These are phyloP conservation scores for Hypoxylon rickii DNA, from an alignment of 495 filamentous ascomycete genomes.

Conservation along the genomic window DNA sequence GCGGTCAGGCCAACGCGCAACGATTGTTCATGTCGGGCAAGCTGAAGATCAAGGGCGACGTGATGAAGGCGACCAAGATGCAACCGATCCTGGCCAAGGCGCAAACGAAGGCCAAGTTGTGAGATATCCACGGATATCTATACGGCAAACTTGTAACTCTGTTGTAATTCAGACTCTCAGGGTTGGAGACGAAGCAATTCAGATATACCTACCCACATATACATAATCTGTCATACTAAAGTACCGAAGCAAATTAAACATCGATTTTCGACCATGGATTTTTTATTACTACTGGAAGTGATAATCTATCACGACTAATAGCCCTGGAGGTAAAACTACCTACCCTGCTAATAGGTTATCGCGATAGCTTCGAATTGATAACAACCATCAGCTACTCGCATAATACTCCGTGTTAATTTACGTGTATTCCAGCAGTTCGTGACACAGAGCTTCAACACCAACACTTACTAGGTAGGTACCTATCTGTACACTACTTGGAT, in stretches of 20 bases:
- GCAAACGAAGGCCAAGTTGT: constrained; percentile 81
- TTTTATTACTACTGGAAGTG: too few species aligned
- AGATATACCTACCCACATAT: constrained; percentile 1
- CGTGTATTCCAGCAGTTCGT: too few species aligned
- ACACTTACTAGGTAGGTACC: too few species aligned
- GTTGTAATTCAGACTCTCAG: neutral
- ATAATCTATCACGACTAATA: too few species aligned
- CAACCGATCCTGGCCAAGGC: constrained; percentile 93
- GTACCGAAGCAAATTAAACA: neutral
- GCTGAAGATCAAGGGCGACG: constrained; percentile 96
- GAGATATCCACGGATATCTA: constrained; percentile 37
- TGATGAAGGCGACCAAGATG: constrained; percentile 99
- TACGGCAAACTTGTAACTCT: constrained; percentile 1
- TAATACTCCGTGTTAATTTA: too few species aligned
- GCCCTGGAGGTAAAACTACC: too few species aligned
- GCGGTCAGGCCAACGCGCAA: constrained; percentile 92
- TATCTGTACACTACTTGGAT: too few species aligned
- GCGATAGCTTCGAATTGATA: too few species aligned
- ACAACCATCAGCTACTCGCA: too few species aligned
- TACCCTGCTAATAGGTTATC: too few species aligned
- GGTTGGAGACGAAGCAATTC: neutral
- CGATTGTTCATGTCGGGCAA: constrained; percentile 95
- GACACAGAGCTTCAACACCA: too few species aligned
- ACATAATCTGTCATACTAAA: neutral
- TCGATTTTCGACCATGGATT: too few species aligned